phyloP scores from a whole-genome alignment of 2,329 filamentous ascomycete genomes.

The Ceratocystis variospora region DNA sequence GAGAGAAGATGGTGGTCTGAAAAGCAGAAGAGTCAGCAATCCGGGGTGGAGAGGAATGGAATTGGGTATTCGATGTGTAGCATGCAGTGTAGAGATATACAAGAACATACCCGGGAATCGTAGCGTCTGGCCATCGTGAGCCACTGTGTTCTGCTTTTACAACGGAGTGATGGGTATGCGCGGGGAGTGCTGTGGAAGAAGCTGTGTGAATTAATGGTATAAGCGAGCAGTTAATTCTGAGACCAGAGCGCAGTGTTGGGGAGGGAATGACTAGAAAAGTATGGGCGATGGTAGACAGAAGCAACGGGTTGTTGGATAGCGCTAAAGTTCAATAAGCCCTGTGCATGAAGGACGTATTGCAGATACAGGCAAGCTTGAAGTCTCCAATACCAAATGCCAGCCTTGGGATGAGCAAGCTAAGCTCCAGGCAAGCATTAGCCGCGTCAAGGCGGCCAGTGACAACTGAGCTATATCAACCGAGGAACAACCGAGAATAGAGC shows the following conservation, averaged over 20 bases:
- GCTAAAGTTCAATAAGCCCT: neutral
- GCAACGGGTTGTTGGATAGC: neutral
- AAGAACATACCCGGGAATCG: conserved; percentile 69
- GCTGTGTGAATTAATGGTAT: neutral
- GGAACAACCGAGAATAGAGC: conserved; percentile 16
- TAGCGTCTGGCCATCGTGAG: conserved; percentile 78
- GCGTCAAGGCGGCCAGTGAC: conserved; percentile 8
- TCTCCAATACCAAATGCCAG: neutral
- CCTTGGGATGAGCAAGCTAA: conserved; percentile 26
- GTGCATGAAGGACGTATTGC: neutral
- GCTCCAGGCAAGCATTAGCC: conserved; percentile 23
- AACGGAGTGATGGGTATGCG: neutral
- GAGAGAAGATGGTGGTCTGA: conserved; percentile 98
- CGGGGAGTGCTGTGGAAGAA: neutral
- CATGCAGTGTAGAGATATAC: neutral
- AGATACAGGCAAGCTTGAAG: conserved; percentile 19
- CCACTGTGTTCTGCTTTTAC: neutral
- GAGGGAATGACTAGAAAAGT: neutral
- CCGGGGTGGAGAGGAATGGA: neutral
- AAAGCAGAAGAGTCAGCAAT: neutral
- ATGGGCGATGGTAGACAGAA: neutral
- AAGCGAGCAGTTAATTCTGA: conserved; percentile 20
- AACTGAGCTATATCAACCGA: conserved; percentile 18
- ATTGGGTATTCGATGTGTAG: neutral
- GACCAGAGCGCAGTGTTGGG: neutral